These are phyloP conservation scores for Tricholoma terreum DNA, from an alignment of 768 basidiomycete genomes.

Conservation along the genomic window DNA sequence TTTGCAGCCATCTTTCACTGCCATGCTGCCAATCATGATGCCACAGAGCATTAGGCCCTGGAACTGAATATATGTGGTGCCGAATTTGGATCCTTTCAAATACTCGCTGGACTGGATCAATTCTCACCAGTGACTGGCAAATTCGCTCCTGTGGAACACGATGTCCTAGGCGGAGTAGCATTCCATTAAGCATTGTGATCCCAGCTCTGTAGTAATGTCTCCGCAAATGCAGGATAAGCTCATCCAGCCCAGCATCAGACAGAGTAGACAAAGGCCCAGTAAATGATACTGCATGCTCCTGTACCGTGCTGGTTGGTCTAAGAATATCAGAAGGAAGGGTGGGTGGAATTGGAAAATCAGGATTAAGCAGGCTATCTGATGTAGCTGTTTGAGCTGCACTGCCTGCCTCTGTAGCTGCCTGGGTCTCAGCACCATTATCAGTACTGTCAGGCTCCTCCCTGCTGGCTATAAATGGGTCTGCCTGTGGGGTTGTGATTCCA, in stretches of 20 bases:
- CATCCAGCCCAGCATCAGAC: background rate
- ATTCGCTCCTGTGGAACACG: slow-evolving; percentile 10
- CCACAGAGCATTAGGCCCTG: slow-evolving; percentile 31
- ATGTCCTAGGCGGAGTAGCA: slow-evolving; percentile 12
- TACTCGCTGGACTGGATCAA: slow-evolving; percentile 13
- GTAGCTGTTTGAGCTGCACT: background rate
- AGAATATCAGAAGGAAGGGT: background rate
- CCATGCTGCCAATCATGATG: slow-evolving; percentile 38
- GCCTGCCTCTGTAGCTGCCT: background rate
- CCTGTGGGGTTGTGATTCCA: background rate
- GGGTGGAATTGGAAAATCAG: background rate
- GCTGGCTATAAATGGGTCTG: background rate
- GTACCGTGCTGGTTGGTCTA: background rate
- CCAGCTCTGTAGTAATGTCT: slow-evolving; percentile 8
- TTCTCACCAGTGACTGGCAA: slow-evolving; percentile 9
- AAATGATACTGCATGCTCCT: background rate
- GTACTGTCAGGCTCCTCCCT: background rate
- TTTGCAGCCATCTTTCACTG: slow-evolving; percentile 1
- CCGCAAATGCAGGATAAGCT: background rate
- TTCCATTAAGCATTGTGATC: slow-evolving; percentile 20
- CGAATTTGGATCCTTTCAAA: slow-evolving; percentile 16
- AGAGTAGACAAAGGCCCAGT: background rate
- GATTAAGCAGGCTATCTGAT: background rate
- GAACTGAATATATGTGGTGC: slow-evolving; percentile 21
- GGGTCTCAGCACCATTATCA: background rate